phyloP scores from a whole-genome alignment of 176 grass and related monocot species.

The Metroxylon sagu region DNA sequence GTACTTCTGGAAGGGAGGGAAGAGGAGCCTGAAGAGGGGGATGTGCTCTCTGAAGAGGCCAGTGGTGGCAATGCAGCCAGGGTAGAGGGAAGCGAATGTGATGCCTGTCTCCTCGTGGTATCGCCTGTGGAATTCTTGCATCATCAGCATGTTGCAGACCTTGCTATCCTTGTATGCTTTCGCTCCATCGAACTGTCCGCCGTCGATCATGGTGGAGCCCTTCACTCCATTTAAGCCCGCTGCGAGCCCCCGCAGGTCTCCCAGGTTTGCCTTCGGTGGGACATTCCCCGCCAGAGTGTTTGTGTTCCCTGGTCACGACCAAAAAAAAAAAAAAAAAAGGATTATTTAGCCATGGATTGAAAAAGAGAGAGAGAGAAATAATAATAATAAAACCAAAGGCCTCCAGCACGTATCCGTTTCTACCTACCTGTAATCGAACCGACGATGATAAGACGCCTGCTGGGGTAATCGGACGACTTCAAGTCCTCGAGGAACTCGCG shows the following conservation, averaged over 20 bases:
- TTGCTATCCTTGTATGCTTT: slow-evolving; percentile 99
- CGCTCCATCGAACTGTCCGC: slow-evolving; percentile 77
- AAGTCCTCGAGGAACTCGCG: slow-evolving; percentile 59
- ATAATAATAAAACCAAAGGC: too few species aligned
- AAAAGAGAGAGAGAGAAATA: too few species aligned
- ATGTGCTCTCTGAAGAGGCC: slow-evolving; percentile 80
- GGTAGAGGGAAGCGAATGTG: slow-evolving; percentile 88
- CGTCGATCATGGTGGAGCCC: slow-evolving; percentile 78
- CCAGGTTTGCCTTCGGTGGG: slow-evolving; percentile 96
- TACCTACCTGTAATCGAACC: slow-evolving; percentile 82
- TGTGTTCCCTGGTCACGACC: slow-evolving; percentile 51
- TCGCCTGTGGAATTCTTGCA: slow-evolving; percentile 92
- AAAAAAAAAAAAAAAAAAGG: background rate
- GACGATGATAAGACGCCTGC: slow-evolving; percentile 86
- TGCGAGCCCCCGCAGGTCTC: slow-evolving; percentile 68
- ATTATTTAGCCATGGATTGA: too few species aligned
- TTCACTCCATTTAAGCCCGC: slow-evolving; percentile 53
- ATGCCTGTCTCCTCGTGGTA: slow-evolving; percentile 88
- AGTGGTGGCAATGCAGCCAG: slow-evolving; percentile 93
- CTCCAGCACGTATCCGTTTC: too few species aligned
- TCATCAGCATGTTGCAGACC: slow-evolving; percentile 98
- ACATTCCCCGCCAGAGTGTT: slow-evolving; percentile 87
- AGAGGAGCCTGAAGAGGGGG: slow-evolving; percentile 72
- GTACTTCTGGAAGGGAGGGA: slow-evolving; percentile 98
- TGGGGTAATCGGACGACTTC: slow-evolving; percentile 69